These are phyloP conservation scores for Fusarium illudens DNA, from an alignment of 2,329 filamentous ascomycete genomes.

Conservation along the genomic window DNA sequence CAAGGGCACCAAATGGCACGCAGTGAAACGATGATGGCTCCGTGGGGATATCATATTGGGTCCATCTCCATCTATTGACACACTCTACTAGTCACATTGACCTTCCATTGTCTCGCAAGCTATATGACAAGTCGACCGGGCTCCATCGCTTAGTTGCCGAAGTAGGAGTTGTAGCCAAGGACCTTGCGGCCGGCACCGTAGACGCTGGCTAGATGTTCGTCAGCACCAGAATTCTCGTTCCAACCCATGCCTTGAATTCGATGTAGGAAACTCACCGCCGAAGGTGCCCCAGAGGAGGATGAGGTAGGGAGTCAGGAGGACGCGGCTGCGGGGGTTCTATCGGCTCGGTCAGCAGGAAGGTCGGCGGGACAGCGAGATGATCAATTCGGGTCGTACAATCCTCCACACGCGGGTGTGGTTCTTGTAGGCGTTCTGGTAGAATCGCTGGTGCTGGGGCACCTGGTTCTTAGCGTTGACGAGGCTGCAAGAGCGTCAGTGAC, in stretches of 20 bases:
- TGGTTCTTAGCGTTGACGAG: constrained; percentile 78
- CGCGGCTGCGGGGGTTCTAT: constrained; percentile 71
- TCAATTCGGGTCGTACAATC: constrained; percentile 67
- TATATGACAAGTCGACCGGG: constrained; percentile 15
- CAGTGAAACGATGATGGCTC: constrained; percentile 5
- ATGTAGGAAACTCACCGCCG: constrained; percentile 60
- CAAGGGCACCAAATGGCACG: constrained; percentile 5
- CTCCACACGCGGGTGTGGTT: constrained; percentile 76
- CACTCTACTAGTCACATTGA: constrained; percentile 36
- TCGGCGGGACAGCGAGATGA: constrained; percentile 3
- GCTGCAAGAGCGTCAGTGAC: constrained; percentile 50
- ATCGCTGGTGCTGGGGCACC: constrained; percentile 77
- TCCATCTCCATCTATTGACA: constrained; percentile 40
- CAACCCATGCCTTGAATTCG: neutral
- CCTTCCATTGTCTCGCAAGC: constrained; percentile 19
- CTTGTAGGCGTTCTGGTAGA: constrained; percentile 78
- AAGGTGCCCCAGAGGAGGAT: constrained; percentile 69
- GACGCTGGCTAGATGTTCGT: constrained; percentile 57
- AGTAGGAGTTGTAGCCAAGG: constrained; percentile 83
- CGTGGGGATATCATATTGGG: constrained; percentile 28
- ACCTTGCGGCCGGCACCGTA: constrained; percentile 80
- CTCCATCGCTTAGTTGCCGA: constrained; percentile 58
- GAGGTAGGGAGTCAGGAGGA: constrained; percentile 75
- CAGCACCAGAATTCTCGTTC: constrained; percentile 2
- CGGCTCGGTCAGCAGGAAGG: constrained; percentile 32